Evolutionary conservation across 2,329 filamentous ascomycete species (phyloP).

Genomic region (Paecilomyces formosus): DNA sequence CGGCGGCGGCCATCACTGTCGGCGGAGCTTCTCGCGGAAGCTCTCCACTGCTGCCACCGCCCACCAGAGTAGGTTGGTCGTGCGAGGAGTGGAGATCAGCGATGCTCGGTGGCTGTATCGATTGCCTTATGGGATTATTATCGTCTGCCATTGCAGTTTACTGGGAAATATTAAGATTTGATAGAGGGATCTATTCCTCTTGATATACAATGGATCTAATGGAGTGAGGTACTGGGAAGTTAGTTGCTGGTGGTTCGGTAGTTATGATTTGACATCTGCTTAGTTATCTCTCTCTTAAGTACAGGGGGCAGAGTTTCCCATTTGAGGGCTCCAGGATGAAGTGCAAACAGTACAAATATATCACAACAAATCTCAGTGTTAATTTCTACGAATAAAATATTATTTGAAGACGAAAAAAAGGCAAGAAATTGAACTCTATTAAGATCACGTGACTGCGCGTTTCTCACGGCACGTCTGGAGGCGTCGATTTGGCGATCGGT

Average conservation of each 20-base stretch:
- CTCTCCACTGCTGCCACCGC: background rate
- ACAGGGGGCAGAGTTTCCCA: background rate
- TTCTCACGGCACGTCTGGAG: conserved; percentile 3
- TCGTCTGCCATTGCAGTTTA: background rate
- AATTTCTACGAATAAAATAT: too few species aligned
- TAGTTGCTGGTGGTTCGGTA: background rate
- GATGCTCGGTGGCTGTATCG: background rate
- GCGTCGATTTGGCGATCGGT: conserved; percentile 6
- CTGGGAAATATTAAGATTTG: background rate
- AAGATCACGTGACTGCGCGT: conserved; percentile 11
- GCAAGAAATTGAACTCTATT: background rate
- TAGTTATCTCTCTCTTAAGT: background rate
- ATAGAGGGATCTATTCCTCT: background rate
- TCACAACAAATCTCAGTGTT: too few species aligned
- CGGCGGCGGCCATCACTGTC: background rate
- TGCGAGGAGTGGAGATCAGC: background rate
- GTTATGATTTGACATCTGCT: background rate
- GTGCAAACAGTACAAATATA: conserved; percentile 13
- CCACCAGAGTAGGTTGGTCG: background rate
- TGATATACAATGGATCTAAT: too few species aligned
- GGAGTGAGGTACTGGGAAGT: too few species aligned
- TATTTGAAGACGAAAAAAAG: background rate
- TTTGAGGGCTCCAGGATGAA: background rate
- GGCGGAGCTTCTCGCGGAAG: background rate
- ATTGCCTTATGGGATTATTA: background rate